A percentile compares a stretch with the other conserved stretches of the same genome.
phyloP scores from a whole-genome alignment of 2,329 filamentous ascomycete species.

The Aspergillus pseudoviridinutans region DNA sequence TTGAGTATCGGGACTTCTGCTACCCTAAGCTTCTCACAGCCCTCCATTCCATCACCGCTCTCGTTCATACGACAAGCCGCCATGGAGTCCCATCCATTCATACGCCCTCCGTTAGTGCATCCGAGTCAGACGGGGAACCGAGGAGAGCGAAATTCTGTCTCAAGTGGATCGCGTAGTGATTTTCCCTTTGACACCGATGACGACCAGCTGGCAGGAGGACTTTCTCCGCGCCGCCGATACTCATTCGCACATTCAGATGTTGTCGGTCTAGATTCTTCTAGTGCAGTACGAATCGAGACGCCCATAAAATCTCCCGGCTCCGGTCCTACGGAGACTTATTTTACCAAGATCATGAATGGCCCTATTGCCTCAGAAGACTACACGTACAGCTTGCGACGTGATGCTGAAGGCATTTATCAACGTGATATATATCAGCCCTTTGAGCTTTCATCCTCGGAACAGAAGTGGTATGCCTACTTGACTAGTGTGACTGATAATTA shows the following conservation, averaged over 20 bases:
- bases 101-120: constrained; percentile 5
- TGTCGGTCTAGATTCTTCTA: too few relatives aligned
- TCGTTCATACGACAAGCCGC: constrained; percentile 32
- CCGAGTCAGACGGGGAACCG: not conserved
- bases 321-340: constrained; percentile 6
- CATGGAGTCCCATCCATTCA: constrained; percentile 38
- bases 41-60: constrained; percentile 30
- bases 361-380: not conserved
- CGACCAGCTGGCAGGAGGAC: not conserved
- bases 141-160: not conserved
- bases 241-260: not conserved
- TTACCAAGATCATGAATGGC: constrained; percentile 9
- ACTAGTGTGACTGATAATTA: constrained; percentile 47
- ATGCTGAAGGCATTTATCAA: not conserved
- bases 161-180: not conserved
- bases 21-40: constrained; percentile 28
- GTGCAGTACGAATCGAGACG: not conserved
- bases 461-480: constrained; percentile 30
- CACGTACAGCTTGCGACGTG: not conserved
- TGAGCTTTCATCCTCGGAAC: constrained; percentile 18
- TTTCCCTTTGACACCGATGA: not conserved
- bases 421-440: constrained; percentile 26
- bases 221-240: not conserved
- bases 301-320: not conserved
- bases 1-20: constrained; percentile 23